These are phyloP conservation scores for Scutellaria baicalensis DNA, from an alignment of 257 asterid species.

Conservation along the genomic window DNA sequence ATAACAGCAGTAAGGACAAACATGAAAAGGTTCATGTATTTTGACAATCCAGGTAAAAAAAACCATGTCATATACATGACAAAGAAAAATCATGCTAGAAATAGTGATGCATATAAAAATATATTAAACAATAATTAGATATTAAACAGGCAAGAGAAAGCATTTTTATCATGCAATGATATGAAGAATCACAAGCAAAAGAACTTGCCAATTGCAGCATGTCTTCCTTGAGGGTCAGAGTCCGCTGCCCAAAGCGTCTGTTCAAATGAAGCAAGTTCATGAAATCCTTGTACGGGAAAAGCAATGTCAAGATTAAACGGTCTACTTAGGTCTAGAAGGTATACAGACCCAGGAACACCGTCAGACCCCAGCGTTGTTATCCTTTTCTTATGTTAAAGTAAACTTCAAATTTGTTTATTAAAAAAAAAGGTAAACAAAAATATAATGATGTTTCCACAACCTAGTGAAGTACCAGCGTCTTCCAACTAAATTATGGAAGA, in stretches of 20 bases:
- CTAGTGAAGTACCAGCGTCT: no score
- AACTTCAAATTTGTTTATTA: not conserved
- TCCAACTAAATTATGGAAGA: not conserved
- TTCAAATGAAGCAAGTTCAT: slow-evolving; percentile 38
- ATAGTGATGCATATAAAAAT: not conserved
- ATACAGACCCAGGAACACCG: slow-evolving; percentile 57
- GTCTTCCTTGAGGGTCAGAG: slow-evolving; percentile 47
- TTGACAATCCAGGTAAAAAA: not conserved
- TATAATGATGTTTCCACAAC: no score
- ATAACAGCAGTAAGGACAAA: not conserved
- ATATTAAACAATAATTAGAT: not conserved
- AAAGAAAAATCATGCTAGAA: not conserved
- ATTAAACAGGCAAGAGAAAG: not conserved
- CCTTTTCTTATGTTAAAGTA: slow-evolving; percentile 46
- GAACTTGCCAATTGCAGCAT: slow-evolving; percentile 64
- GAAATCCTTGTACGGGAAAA: slow-evolving; percentile 21
- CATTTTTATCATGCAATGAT: not conserved
- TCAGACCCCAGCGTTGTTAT: slow-evolving; percentile 84
- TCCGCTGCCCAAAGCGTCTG: slow-evolving; percentile 82
- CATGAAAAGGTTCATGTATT: not conserved
- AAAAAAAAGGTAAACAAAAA: not conserved
- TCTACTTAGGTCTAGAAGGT: slow-evolving; percentile 50
- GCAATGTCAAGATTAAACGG: slow-evolving; percentile 37
- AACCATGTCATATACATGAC: not conserved
- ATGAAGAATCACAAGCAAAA: slow-evolving; percentile 5